phyloP scores from a whole-genome alignment of 2,329 filamentous ascomycete genomes.

The Verticillium klebahnii region DNA sequence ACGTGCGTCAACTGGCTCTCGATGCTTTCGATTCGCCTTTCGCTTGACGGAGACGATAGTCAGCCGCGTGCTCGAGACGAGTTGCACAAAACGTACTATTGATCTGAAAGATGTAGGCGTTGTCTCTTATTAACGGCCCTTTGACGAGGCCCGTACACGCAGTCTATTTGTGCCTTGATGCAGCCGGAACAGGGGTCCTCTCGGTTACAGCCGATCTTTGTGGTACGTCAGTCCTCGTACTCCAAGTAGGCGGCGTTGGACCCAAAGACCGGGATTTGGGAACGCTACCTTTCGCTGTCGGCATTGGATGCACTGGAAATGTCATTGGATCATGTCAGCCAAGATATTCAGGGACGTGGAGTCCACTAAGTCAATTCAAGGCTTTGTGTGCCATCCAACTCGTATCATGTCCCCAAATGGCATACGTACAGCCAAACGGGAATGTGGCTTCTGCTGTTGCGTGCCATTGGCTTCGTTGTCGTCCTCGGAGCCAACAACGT shows the following conservation, averaged over 20 bases:
- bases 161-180: not conserved
- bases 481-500: not conserved
- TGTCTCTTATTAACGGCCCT: conserved; percentile 9
- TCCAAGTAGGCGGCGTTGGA: not conserved
- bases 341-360: not conserved
- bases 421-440: not conserved
- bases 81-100: conserved; percentile 8
- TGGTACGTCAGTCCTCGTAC: not conserved
- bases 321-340: not conserved
- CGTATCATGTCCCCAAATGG: not conserved
- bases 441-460: not conserved
- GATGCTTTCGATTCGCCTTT: not conserved
- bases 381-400: not conserved
- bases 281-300: not conserved
- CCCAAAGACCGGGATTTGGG: too few species aligned
- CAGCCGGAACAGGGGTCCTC: not conserved
- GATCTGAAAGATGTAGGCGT: conserved; percentile 12
- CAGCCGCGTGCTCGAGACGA: not conserved
- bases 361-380: not conserved
- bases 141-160: not conserved
- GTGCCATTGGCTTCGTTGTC: not conserved
- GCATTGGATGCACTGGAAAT: not conserved
- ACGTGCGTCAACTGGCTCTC: conserved; percentile 10
- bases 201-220: not conserved
- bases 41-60: not conserved